Base-by-base conservation (phyloP, 2,329 filamentous ascomycete species). In the Xenoacremonium recifei region DNA sequence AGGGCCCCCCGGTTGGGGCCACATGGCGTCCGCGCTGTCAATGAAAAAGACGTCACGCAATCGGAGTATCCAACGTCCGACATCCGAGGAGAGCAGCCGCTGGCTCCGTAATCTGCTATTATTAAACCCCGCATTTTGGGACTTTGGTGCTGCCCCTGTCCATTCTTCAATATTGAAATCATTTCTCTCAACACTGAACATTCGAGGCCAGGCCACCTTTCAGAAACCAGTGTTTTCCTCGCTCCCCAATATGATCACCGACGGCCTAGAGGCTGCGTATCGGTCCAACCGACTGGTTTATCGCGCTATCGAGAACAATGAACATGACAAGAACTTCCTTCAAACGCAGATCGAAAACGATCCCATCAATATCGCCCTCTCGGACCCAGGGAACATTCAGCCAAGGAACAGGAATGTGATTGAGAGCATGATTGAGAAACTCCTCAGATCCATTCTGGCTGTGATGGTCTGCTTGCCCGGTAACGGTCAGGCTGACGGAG, bases 221-320 rank as follows among this genome's bases (percentile, higher is more conserved):
- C n/a, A n/a, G n/a, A n/a, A n/a, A n/a, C n/a, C n/a, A n/a, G n/a
- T n/a, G n/a, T n/a, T n/a, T n/a, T n/a, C n/a, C n/a, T n/a, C n/a
- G n/a, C n/a, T n/a, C n/a, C n/a, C n/a, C n/a, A n/a, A n/a, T n/a
- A 54, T 54, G 51, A 42, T 45, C 2, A 40, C 35, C 0, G 29
- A 46, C 2, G 21, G 3, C 1, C 29, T 48, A 1, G 12, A 16
- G 2, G 47, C 30, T 2, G 42, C 48, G 3, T 55, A 44, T 21
- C 33, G 35, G 3, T 53, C 51, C 1, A 13, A 55, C 9, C 48
- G 53, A 2, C 48, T 55, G 1, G 5, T 44, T 1, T 55, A 50
- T 9, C 48, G 52, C 31, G 31, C 44, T 0, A 27, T 35, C 0
- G 50, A 55, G 12, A 40, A 48, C 12, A 39, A 48, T 16, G 44